A percentile compares a stretch with the other conserved stretches of the same genome.
phyloP scores from a whole-genome alignment of 176 grass and related monocot species.

The Bolboschoenus planiculmis region DNA sequence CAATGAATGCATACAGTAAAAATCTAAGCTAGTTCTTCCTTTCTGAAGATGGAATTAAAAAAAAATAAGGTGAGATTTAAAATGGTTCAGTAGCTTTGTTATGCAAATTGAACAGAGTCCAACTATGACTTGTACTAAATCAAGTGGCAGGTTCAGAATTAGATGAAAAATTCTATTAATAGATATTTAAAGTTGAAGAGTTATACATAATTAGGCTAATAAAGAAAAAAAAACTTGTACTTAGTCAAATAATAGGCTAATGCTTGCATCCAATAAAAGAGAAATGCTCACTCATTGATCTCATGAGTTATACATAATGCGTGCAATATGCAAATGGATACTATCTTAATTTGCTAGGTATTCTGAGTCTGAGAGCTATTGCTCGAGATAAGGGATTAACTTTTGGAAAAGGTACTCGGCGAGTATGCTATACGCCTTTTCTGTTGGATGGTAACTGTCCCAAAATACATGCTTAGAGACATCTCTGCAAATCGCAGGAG shows the following conservation, averaged over 20 bases:
- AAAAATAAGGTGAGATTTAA: neutral
- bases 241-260: neutral
- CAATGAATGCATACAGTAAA: neutral
- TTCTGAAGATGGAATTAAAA: neutral
- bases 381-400: constrained; percentile 26
- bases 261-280: neutral
- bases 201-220: neutral
- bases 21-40: neutral
- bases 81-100: neutral
- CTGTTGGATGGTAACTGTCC: constrained; percentile 87
- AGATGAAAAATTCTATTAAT: too few species aligned
- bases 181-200: too few species aligned
- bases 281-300: neutral
- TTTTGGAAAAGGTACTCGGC: constrained; percentile 45
- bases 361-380: neutral
- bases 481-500: constrained; percentile 36
- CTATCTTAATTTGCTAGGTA: neutral
- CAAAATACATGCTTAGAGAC: constrained; percentile 64
- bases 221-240: neutral
- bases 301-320: neutral
- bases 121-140: too few species aligned
- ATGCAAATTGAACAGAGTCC: neutral
- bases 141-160: too few species aligned
- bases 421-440: constrained; percentile 59
- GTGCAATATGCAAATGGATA: constrained; percentile 6